Percentiles rank a stretch among this genome's conserved stretches.
These are phyloP conservation scores for Xanthoceras sorbifolium DNA, from an alignment of 345 rosid species.

Conservation along the genomic window DNA sequence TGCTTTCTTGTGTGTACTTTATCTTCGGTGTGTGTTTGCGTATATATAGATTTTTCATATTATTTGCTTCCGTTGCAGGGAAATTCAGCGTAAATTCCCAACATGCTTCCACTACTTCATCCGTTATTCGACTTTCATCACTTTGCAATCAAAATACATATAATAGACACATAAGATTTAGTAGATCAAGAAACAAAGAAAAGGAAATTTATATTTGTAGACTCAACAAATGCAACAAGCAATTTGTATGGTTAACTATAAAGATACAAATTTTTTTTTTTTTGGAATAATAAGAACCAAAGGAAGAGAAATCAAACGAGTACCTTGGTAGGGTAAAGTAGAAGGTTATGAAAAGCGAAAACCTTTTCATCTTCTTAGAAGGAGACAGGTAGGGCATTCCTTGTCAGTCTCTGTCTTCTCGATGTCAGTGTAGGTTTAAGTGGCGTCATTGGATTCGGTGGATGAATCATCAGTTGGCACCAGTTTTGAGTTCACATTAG, in stretches of 20 bases:
- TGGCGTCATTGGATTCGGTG: slow-evolving; percentile 40
- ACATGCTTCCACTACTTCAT: slow-evolving; percentile 45
- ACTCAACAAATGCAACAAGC: too few relatives aligned
- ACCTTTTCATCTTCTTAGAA: slow-evolving; percentile 59
- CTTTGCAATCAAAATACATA: slow-evolving; percentile 32
- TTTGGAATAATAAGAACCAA: background rate
- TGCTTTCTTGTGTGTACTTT: too few relatives aligned
- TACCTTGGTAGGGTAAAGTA: slow-evolving; percentile 64
- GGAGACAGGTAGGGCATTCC: slow-evolving; percentile 24
- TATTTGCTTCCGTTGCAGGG: too few relatives aligned
- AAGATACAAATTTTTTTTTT: too few relatives aligned
- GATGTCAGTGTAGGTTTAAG: slow-evolving; percentile 44
- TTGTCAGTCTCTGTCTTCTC: slow-evolving; percentile 37
- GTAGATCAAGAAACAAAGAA: background rate
- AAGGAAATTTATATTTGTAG: too few relatives aligned
- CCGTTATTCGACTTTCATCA: slow-evolving; percentile 34
- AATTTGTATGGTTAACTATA: too few relatives aligned
- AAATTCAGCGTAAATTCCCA: too few relatives aligned
- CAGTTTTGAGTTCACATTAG: slow-evolving; percentile 37
- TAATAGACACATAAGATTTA: background rate
- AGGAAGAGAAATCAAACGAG: background rate
- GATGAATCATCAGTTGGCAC: slow-evolving; percentile 37
- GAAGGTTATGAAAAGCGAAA: slow-evolving; percentile 45
- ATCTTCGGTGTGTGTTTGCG: too few relatives aligned
- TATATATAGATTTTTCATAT: too few relatives aligned